Evolutionary conservation across 1,139 yeast species (phyloP).

Genomic region (Blastobotrys ciferrii): DNA sequence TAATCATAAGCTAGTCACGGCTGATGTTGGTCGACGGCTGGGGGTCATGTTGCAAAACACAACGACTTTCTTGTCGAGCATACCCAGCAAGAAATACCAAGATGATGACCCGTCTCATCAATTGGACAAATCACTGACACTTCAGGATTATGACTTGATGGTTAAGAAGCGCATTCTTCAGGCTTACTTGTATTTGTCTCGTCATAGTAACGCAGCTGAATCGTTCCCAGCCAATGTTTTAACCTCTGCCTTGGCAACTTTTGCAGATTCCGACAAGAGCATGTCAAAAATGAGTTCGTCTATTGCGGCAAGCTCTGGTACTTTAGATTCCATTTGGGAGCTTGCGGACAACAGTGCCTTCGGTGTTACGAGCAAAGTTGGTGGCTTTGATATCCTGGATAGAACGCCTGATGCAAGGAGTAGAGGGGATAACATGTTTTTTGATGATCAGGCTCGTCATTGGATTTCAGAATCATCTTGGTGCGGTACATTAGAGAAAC

Average conservation of each 20-base stretch:
- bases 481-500: slow-evolving; percentile 25
- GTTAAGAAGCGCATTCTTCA: slow-evolving; percentile 37
- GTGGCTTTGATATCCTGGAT: slow-evolving; percentile 26
- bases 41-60: slow-evolving; percentile 37
- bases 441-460: slow-evolving; percentile 25
- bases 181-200: slow-evolving; percentile 35
- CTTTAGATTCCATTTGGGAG: slow-evolving; percentile 36
- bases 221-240: slow-evolving; percentile 36
- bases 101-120: slow-evolving; percentile 32
- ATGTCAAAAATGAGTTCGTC: slow-evolving; percentile 35
- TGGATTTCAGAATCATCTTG: slow-evolving; percentile 33
- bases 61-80: slow-evolving; percentile 30
- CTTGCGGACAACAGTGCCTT: slow-evolving; percentile 36
- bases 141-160: slow-evolving; percentile 33
- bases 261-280: slow-evolving; percentile 36
- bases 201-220: slow-evolving; percentile 28
- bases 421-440: slow-evolving; percentile 12
- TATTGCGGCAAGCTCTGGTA: slow-evolving; percentile 36
- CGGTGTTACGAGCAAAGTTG: slow-evolving; percentile 35
- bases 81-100: slow-evolving; percentile 28
- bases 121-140: slow-evolving; percentile 27
- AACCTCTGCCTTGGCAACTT: slow-evolving; percentile 35
- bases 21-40: slow-evolving; percentile 41
- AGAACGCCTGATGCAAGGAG: slow-evolving; percentile 15
- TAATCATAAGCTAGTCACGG: slow-evolving; percentile 38